These are phyloP conservation scores for Kondoa malvinella DNA, from an alignment of 768 basidiomycete genomes.

Conservation along the genomic window DNA sequence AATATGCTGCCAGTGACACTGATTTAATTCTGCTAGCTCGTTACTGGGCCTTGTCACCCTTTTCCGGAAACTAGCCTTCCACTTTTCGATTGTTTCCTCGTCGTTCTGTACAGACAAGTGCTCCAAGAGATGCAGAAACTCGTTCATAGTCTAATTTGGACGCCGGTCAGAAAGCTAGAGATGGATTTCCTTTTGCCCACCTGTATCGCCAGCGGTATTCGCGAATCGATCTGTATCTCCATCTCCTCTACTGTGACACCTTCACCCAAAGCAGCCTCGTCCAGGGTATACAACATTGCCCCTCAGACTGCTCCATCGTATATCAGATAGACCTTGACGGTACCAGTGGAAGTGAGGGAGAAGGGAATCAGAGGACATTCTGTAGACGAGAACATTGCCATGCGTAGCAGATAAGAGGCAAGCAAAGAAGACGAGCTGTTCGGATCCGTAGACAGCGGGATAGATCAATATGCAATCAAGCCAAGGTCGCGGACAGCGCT, in stretches of 20 bases:
- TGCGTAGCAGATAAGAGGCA: no score
- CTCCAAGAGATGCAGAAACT: neutral
- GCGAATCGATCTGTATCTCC: neutral
- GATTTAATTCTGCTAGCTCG: neutral
- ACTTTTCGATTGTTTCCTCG: neutral
- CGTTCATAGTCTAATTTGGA: neutral
- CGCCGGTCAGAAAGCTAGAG: neutral
- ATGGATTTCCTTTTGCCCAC: neutral
- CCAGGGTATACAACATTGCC: neutral
- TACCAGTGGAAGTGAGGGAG: neutral
- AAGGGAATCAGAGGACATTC: neutral
- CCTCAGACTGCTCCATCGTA: neutral
- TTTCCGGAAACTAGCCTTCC: neutral
- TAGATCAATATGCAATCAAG: no score
- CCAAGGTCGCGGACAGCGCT: no score
- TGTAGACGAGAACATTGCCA: neutral
- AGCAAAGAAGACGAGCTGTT: no score
- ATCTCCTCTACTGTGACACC: neutral
- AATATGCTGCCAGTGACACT: neutral
- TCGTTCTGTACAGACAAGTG: neutral
- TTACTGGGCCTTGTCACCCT: neutral
- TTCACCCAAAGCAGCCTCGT: neutral
- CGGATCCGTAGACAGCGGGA: no score
- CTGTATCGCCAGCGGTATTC: neutral
- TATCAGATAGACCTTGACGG: neutral